A percentile compares a stretch with the other conserved stretches of the same genome.
Conservation (phyloP, 2,329 filamentous ascomycete genomes). For the Ampelomyces quisqualis region DNA sequence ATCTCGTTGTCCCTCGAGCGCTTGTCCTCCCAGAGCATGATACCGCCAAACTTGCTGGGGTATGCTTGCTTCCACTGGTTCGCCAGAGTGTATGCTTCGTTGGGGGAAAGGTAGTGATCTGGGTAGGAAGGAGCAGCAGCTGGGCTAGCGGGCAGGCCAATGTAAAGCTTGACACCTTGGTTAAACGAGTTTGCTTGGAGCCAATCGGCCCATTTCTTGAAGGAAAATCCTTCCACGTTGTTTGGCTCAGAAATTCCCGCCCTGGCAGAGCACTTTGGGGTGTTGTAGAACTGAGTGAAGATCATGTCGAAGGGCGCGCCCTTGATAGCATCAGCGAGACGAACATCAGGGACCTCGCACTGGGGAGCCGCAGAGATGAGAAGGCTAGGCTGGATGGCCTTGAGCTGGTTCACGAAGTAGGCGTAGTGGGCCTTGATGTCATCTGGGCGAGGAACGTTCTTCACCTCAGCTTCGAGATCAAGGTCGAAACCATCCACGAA, state of each 20-base stretch:
- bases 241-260: constrained; percentile 36
- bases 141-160: constrained; percentile 50
- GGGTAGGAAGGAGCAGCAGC: constrained; percentile 23
- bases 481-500: constrained; percentile 57
- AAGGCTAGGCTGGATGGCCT: constrained; percentile 43
- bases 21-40: constrained; percentile 62
- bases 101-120: constrained; percentile 51
- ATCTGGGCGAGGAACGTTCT: constrained; percentile 21
- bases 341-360: constrained; percentile 52
- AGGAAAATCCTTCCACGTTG: constrained; percentile 47
- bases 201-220: constrained; percentile 46
- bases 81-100: constrained; percentile 50
- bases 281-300: constrained; percentile 61
- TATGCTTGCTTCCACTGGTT: constrained; percentile 37
- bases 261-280: constrained; percentile 51
- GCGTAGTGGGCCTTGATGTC: constrained; percentile 47
- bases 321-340: constrained; percentile 49
- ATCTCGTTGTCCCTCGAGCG: constrained; percentile 50
- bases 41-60: constrained; percentile 54
- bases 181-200: constrained; percentile 44
- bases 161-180: constrained; percentile 52
- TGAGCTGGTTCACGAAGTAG: constrained; percentile 52
- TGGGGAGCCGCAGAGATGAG: constrained; percentile 58
- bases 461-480: constrained; percentile 45
- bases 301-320: constrained; percentile 54